Evolutionary conservation across 345 rosid genomes (phyloP).

Genomic region (Euphorbia peplus): DNA sequence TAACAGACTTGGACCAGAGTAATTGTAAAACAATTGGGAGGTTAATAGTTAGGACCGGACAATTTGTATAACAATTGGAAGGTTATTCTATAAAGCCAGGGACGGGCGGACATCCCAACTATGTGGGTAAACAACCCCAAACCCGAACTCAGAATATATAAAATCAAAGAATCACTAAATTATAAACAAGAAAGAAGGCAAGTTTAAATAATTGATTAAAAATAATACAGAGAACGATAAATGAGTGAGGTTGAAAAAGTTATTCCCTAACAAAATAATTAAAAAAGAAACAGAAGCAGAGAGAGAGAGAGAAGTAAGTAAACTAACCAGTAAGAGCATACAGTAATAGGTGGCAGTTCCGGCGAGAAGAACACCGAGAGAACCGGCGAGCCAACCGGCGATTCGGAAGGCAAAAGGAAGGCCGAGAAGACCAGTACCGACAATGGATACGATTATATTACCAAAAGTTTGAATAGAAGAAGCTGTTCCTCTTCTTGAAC

Average conservation of each 20-base stretch:
- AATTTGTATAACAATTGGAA: too few relatives aligned
- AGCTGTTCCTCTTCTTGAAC: conserved; percentile 43
- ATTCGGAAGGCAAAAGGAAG: conserved; percentile 82
- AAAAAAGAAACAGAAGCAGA: neutral
- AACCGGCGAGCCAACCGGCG: conserved; percentile 89
- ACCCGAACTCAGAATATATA: too few relatives aligned
- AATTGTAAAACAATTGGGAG: too few relatives aligned
- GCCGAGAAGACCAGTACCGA: conserved; percentile 91
- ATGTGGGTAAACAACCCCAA: too few relatives aligned
- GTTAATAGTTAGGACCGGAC: too few relatives aligned
- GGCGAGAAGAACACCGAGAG: conserved; percentile 55
- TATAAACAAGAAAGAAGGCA: neutral
- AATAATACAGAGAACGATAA: neutral
- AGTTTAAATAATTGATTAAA: neutral
- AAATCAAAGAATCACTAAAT: too few relatives aligned
- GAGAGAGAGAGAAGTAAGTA: too few relatives aligned
- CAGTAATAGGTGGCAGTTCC: conserved; percentile 74
- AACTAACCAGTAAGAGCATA: conserved; percentile 95
- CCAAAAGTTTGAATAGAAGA: conserved; percentile 75
- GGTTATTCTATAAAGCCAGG: too few relatives aligned
- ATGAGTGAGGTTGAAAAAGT: neutral
- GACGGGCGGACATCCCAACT: too few relatives aligned
- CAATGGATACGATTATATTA: conserved; percentile 81
- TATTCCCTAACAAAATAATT: neutral
- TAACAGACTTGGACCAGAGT: too few relatives aligned